These are phyloP conservation scores for Heterobasidion annosum DNA, from an alignment of 1,284 basidiomycete species.

Conservation along the genomic window DNA sequence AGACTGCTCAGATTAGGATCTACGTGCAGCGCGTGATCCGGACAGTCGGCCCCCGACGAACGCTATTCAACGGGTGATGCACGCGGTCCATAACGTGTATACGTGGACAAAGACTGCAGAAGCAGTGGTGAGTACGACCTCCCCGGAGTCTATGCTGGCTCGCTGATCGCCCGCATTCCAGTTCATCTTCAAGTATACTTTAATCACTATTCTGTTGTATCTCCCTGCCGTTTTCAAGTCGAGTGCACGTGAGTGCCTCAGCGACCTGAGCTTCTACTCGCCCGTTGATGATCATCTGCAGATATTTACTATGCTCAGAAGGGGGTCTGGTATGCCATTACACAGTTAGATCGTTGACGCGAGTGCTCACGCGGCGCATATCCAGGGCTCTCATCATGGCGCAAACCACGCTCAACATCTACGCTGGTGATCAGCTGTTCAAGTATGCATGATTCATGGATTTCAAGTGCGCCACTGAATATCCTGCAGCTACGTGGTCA, in stretches of 20 bases:
- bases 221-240: conserved; percentile 37
- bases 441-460: conserved; percentile 25
- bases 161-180: conserved; percentile 9
- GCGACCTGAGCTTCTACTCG: neutral
- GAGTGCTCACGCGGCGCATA: neutral
- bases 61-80: conserved; percentile 27
- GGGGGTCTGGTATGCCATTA: conserved; percentile 27
- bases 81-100: conserved; percentile 25
- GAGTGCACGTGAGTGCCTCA: conserved; percentile 31
- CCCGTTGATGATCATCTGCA: conserved; percentile 8
- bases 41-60: conserved; percentile 39
- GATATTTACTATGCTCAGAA: conserved; percentile 35
- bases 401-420: conserved; percentile 54
- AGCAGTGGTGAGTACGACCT: conserved; percentile 25
- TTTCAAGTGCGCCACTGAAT: conserved; percentile 1
- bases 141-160: neutral
- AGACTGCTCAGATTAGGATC: neutral
- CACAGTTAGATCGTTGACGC: neutral
- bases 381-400: conserved; percentile 59
- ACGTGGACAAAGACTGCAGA: conserved; percentile 34
- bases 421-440: conserved; percentile 52
- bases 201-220: conserved; percentile 49
- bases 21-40: conserved; percentile 31
- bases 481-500: conserved; percentile 28
- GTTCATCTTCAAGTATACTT: conserved; percentile 50